Base-by-base conservation (phyloP, 441 rosid genomes). In the Eutrema salsugineum region DNA sequence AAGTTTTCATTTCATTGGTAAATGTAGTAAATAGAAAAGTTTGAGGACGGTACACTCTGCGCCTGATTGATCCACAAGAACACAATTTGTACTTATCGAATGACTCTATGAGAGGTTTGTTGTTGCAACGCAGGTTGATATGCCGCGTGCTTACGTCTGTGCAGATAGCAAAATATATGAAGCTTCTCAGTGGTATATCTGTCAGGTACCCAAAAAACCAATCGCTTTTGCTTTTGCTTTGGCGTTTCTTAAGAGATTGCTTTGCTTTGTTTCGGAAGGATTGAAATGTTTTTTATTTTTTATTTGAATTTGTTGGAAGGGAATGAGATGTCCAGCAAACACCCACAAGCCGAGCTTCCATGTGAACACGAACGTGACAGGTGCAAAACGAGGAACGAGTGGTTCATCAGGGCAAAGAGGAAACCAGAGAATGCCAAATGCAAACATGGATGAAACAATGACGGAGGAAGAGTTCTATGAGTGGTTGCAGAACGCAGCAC, bases 341-440 rank as follows among this genome's bases (percentile, higher is more conserved):
- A 87, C 90, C 1, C 97, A 93, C 87, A 95, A 91, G 84, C 92
- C 98, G 27, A 88, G 95, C 78, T 95, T 95, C 79, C 99, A 95
- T 54, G 97, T 95, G 72, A 95, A 89, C 78, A 85, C 98, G 2
- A 86, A 88, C 32, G 67, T 87, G 19, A 83, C 86, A 59, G 49
- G 24, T 39, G 64, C 89, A 35, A 93, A 83, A 80, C 90, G 89
- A 78, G 97, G 91, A 78, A 65, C 87, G 28, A 80, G 82, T 70
- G 57, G 74, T 70, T 55, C 70, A 55, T 73, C 94, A 20, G 90
- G 90, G 43, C 91, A 83, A 72, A 88, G 80, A 83, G 82, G 89
- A 27, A 82, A 84, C 65, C 71, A 33, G 43, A 62, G 77, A 63
- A 78, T 83, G 82, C 94, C 94, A 33, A 63, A 82, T 8, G 42